Conservation (phyloP, 2,329 filamentous ascomycete species). For the Apiospora pterosperma region DNA sequence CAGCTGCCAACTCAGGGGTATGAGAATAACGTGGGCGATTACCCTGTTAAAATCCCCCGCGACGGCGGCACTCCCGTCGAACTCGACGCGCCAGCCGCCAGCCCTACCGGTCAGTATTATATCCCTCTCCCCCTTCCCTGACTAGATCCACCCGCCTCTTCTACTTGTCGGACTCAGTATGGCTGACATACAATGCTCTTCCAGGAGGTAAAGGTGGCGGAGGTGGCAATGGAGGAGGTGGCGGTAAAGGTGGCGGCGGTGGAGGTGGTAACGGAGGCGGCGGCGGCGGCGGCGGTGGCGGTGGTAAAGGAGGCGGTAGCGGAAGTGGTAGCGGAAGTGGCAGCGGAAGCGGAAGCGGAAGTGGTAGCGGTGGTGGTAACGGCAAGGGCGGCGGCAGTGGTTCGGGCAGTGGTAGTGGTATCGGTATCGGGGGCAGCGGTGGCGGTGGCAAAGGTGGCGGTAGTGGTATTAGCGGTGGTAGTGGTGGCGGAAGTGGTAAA, state of each 20-base stretch:
- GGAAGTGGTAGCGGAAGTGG: too few relatives aligned
- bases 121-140: background rate
- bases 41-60: background rate
- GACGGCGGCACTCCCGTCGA: background rate
- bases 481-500: background rate
- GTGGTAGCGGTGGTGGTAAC: too few relatives aligned
- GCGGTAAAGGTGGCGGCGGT: background rate
- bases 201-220: background rate
- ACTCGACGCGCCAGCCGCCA: too few relatives aligned
- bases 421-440: too few relatives aligned
- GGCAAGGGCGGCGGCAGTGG: background rate
- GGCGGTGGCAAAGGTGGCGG: too few relatives aligned
- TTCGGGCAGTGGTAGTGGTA: too few relatives aligned
- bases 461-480: too few relatives aligned
- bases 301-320: too few relatives aligned
- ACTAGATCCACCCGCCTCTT: background rate
- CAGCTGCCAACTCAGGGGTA: background rate
- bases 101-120: background rate
- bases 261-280: background rate
- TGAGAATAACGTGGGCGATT: background rate
- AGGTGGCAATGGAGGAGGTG: background rate
- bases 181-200: background rate
- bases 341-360: too few relatives aligned
- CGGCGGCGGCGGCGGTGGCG: background rate
- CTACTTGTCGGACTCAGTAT: accelerated